Conservation (phyloP, 2,329 filamentous ascomycete genomes). For the Didymella glomerata region DNA sequence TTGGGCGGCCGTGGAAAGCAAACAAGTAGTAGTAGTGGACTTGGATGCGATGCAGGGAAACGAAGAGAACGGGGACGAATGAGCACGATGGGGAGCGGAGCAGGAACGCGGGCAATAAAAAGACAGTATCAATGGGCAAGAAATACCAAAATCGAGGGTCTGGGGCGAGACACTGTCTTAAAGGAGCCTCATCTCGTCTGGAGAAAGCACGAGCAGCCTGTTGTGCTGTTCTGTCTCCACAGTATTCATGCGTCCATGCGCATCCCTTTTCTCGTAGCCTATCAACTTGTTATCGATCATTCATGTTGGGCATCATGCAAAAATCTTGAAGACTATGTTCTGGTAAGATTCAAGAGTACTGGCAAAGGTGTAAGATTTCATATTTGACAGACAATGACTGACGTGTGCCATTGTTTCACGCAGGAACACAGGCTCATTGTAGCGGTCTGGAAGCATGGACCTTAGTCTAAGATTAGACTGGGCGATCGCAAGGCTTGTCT, state of each 20-base stretch:
- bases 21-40: too few relatives aligned
- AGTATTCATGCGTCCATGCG: constrained; percentile 5
- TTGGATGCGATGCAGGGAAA: not conserved
- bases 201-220: constrained; percentile 20
- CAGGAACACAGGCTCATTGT: constrained; percentile 4
- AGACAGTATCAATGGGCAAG: not conserved
- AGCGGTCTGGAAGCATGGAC: constrained; percentile 20
- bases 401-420: constrained; percentile 1
- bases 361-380: not conserved
- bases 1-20: not conserved
- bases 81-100: too few relatives aligned
- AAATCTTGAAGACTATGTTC: not conserved
- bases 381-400: not conserved
- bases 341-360: not conserved
- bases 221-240: constrained; percentile 16
- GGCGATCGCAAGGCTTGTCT: constrained; percentile 10
- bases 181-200: constrained; percentile 19
- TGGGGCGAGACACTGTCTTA: constrained; percentile 12
- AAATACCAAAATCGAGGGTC: not conserved
- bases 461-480: constrained; percentile 15
- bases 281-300: not conserved
- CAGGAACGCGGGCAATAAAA: not conserved
- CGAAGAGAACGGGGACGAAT: too few relatives aligned
- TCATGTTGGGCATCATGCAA: not conserved
- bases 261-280: constrained; percentile 10